These are phyloP conservation scores for Calendula officinalis DNA, from an alignment of 129 eudicot species.

Conservation along the genomic window DNA sequence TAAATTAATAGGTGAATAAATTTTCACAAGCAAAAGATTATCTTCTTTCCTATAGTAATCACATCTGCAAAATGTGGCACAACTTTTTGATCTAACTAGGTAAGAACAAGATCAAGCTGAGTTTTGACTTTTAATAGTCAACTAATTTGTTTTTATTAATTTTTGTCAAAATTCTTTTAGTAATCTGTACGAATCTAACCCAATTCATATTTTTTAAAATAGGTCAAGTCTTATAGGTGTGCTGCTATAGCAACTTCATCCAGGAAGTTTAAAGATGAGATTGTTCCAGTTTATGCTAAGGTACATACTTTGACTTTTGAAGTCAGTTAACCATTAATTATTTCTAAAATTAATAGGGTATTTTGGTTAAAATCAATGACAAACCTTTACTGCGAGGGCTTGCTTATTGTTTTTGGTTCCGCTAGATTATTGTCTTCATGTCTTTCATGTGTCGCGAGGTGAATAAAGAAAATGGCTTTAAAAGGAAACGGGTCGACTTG, in stretches of 20 bases:
- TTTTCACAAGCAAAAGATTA: conserved; percentile 64
- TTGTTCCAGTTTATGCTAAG: conserved; percentile 61
- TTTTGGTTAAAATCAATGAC: background rate
- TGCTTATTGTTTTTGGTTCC: too few relatives aligned
- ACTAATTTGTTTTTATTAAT: background rate
- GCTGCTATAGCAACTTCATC: conserved; percentile 66
- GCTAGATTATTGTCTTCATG: too few relatives aligned
- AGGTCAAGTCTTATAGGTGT: conserved; percentile 59
- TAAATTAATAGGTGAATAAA: conserved; percentile 41
- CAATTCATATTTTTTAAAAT: background rate
- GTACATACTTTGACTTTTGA: conserved; percentile 31
- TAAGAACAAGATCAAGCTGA: conserved; percentile 68
- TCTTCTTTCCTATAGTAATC: conserved; percentile 71
- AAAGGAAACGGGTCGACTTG: too few relatives aligned
- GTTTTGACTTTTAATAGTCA: conserved; percentile 27
- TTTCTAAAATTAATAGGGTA: conserved; percentile 5
- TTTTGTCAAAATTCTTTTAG: background rate
- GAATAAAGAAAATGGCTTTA: too few relatives aligned
- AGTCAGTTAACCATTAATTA: background rate
- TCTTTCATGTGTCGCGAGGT: too few relatives aligned
- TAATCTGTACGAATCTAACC: background rate
- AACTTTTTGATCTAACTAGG: conserved; percentile 60
- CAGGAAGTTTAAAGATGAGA: conserved; percentile 64
- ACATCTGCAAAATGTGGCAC: conserved; percentile 76
- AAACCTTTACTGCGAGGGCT: too few relatives aligned